phyloP scores from a whole-genome alignment of 805 yeast species.

The Metschnikowia corniflorae region DNA sequence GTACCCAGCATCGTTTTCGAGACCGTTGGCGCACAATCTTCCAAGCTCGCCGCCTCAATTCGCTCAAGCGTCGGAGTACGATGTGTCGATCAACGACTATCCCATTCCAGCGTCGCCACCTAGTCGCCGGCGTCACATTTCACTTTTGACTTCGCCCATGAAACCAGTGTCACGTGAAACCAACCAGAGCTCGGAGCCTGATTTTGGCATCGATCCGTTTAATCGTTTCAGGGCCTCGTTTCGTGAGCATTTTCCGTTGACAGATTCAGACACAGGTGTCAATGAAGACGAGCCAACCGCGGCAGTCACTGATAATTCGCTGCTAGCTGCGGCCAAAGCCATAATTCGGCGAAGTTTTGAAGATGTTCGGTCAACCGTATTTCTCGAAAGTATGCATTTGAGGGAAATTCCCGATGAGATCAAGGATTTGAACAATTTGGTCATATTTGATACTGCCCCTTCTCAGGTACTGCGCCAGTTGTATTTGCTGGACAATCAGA shows the following conservation, averaged over 20 bases:
- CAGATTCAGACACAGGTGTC: conserved; percentile 28
- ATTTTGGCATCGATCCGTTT: conserved; percentile 51
- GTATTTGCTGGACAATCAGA: conserved; percentile 48
- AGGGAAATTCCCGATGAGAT: conserved; percentile 54
- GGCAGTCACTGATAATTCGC: background rate
- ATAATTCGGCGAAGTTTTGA: conserved; percentile 47
- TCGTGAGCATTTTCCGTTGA: conserved; percentile 28
- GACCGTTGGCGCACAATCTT: conserved; percentile 5
- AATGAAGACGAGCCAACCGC: conserved; percentile 8
- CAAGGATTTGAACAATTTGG: conserved; percentile 53
- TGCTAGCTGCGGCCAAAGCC: conserved; percentile 32
- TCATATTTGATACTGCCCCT: conserved; percentile 34
- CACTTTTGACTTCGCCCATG: conserved; percentile 14
- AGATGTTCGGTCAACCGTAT: conserved; percentile 40
- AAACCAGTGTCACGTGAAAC: background rate
- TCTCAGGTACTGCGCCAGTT: conserved; percentile 38
- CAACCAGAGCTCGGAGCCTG: conserved; percentile 35
- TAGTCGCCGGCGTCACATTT: conserved; percentile 4
- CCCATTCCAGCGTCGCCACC: conserved; percentile 30
- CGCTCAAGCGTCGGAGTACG: conserved; percentile 31
- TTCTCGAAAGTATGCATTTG: conserved; percentile 46
- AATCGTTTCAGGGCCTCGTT: conserved; percentile 34
- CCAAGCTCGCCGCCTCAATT: conserved; percentile 42
- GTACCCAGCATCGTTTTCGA: background rate
- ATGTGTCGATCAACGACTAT: conserved; percentile 22